Evolutionary conservation across 1,284 basidiomycete genomes (phyloP).

Genomic region (Ganoderma meredithae): DNA sequence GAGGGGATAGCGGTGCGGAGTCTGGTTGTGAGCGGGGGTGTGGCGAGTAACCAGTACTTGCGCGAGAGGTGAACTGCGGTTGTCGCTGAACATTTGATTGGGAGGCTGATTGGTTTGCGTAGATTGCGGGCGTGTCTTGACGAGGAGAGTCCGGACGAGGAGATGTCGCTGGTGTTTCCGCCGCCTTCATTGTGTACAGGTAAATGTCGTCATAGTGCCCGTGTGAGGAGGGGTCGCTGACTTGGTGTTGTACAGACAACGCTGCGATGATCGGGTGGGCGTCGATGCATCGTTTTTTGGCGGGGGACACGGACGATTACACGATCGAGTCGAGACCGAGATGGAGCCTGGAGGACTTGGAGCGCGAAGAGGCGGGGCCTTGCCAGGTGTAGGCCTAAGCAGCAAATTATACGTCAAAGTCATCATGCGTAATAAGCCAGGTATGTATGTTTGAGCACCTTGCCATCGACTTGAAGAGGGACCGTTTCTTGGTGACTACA

Average conservation of each 20-base stretch:
- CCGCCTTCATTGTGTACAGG: slow-evolving; percentile 86
- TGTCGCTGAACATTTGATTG: neutral
- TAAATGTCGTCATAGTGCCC: slow-evolving; percentile 39
- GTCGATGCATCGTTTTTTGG: slow-evolving; percentile 82
- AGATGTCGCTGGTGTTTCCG: slow-evolving; percentile 64
- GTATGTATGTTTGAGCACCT: neutral
- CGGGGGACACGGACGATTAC: slow-evolving; percentile 70
- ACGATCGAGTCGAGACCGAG: slow-evolving; percentile 62
- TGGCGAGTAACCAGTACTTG: slow-evolving; percentile 84
- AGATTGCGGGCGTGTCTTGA: slow-evolving; percentile 56
- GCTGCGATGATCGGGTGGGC: slow-evolving; percentile 96
- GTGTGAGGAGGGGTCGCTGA: neutral
- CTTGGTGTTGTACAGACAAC: slow-evolving; percentile 69
- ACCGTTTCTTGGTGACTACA: no score
- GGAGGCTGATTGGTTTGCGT: neutral
- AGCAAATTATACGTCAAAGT: no score
- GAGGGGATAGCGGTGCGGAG: slow-evolving; percentile 53
- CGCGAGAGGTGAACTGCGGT: slow-evolving; percentile 59
- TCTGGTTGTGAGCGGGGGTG: slow-evolving; percentile 89
- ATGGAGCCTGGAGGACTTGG: slow-evolving; percentile 75
- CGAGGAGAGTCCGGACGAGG: slow-evolving; percentile 40
- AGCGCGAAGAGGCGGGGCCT: slow-evolving; percentile 9
- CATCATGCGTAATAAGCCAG: neutral
- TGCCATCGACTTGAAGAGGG: no score
- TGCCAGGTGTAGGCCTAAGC: neutral